Conservation (phyloP, 352 stramenopile genomes). For the Saprolegnia diclina region DNA sequence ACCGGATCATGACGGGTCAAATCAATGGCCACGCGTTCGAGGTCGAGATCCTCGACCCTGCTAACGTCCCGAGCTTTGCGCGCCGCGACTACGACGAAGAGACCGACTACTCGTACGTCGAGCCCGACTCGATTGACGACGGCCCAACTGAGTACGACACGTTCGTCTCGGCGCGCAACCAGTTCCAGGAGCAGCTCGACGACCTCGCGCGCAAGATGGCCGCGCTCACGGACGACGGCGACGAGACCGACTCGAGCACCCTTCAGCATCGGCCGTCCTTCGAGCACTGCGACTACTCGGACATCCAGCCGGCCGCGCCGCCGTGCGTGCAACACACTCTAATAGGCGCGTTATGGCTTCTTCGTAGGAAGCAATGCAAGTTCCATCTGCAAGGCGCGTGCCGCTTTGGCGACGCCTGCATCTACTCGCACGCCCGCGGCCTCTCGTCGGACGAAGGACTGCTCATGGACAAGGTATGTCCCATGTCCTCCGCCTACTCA, state of each 20-base stretch:
- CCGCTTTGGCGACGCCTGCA: conserved; percentile 72
- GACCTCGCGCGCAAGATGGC: conserved; percentile 18
- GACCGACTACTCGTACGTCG: conserved; percentile 26
- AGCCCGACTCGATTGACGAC: conserved; percentile 15
- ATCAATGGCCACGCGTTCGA: conserved; percentile 25
- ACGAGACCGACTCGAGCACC: conserved; percentile 14
- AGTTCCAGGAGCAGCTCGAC: conserved; percentile 20
- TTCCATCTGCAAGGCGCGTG: conserved; percentile 79
- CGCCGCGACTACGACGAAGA: conserved; percentile 34
- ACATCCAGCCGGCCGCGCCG: conserved; percentile 39
- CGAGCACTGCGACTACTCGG: conserved; percentile 34
- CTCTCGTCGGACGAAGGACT: conserved; percentile 35
- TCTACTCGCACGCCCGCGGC: conserved; percentile 60
- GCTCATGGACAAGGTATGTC: conserved; percentile 14
- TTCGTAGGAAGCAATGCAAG: conserved; percentile 62
- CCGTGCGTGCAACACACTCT: conserved; percentile 39
- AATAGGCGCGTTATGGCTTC: conserved; percentile 4
- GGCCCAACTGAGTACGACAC: neutral
- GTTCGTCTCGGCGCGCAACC: neutral
- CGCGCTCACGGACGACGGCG: neutral
- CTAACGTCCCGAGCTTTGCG: neutral
- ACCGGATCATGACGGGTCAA: conserved; percentile 21
- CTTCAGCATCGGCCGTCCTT: conserved; percentile 22
- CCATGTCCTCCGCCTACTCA: neutral
- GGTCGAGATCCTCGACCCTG: conserved; percentile 23